These are phyloP conservation scores for Curvularia eragrostidis DNA, from an alignment of 2,329 filamentous ascomycete species.

Conservation along the genomic window DNA sequence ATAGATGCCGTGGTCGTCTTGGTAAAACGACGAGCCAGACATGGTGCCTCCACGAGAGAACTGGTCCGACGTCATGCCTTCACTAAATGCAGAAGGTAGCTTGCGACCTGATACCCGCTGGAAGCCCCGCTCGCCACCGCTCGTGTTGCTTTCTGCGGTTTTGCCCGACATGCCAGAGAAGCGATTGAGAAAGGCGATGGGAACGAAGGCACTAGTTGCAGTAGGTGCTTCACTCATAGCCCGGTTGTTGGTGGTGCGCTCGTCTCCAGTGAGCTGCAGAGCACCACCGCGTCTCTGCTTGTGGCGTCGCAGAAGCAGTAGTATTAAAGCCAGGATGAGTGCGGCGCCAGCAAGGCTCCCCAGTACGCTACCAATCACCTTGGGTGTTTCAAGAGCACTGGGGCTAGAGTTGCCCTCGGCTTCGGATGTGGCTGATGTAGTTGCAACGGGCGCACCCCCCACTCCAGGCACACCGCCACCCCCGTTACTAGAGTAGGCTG, in stretches of 20 bases:
- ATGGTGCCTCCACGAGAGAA: conserved; percentile 41
- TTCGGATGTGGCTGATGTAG: conserved; percentile 19
- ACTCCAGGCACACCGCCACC: conserved; percentile 25
- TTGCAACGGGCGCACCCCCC: conserved; percentile 24
- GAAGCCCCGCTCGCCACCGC: conserved; percentile 53
- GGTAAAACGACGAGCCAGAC: conserved; percentile 53
- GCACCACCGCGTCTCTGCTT: conserved; percentile 47
- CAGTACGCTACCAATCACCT: conserved; percentile 68
- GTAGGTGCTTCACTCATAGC: conserved; percentile 50
- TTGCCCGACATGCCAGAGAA: conserved; percentile 50
- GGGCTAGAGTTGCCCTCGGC: conserved; percentile 20
- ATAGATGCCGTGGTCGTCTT: conserved; percentile 54
- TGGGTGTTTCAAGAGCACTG: conserved; percentile 54
- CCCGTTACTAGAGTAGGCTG: conserved; percentile 18
- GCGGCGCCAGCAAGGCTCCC: conserved; percentile 66
- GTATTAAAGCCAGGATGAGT: conserved; percentile 57
- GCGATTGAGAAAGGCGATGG: conserved; percentile 48
- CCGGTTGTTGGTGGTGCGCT: conserved; percentile 36
- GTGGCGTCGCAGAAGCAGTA: conserved; percentile 62
- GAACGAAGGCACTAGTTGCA: conserved; percentile 47
- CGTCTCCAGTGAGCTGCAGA: conserved; percentile 41
- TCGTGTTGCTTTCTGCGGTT: conserved; percentile 47
- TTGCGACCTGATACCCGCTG: conserved; percentile 58
- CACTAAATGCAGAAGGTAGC: conserved; percentile 57
- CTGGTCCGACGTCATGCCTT: conserved; percentile 54